phyloP scores from a whole-genome alignment of 2,329 filamentous ascomycete species.

The Claviceps paspali region DNA sequence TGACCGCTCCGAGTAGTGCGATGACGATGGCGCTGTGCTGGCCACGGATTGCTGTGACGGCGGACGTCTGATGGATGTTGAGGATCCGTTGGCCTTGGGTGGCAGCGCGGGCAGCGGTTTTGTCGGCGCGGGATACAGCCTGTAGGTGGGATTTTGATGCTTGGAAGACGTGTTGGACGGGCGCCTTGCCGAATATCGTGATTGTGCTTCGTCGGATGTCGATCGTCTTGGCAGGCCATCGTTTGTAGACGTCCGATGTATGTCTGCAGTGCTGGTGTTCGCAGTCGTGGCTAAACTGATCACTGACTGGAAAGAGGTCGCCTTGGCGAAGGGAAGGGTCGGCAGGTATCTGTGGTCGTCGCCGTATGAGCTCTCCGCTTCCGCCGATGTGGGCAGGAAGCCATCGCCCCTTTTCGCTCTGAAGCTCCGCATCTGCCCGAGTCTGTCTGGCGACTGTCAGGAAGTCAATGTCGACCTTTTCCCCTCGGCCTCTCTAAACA shows the following conservation, averaged over 20 bases:
- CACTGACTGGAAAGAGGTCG: background rate
- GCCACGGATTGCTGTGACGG: slow-evolving; percentile 1
- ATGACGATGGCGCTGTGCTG: slow-evolving; percentile 5
- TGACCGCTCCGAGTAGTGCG: slow-evolving; percentile 5
- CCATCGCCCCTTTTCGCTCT: background rate
- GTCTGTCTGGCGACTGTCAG: background rate
- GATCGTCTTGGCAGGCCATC: slow-evolving; percentile 1
- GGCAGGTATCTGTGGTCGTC: background rate
- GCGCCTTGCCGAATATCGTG: slow-evolving; percentile 1
- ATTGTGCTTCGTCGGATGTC: background rate
- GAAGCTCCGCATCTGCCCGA: slow-evolving; percentile 1
- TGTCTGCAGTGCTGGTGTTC: background rate
- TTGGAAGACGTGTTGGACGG: slow-evolving; percentile 3
- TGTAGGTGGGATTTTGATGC: slow-evolving; percentile 3
- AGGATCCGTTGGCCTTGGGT: slow-evolving; percentile 1
- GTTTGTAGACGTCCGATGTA: background rate
- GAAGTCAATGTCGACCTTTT: too few relatives aligned
- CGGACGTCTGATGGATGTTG: slow-evolving; percentile 3
- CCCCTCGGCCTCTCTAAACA: too few relatives aligned
- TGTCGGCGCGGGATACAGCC: slow-evolving; percentile 4
- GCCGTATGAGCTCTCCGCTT: background rate
- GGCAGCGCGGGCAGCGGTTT: slow-evolving; percentile 6
- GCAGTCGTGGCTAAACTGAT: background rate
- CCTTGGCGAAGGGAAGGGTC: background rate
- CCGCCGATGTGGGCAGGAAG: background rate